Evolutionary conservation across 495 filamentous ascomycete species (phyloP).

Genomic region (Talaromyces thailandensis): DNA sequence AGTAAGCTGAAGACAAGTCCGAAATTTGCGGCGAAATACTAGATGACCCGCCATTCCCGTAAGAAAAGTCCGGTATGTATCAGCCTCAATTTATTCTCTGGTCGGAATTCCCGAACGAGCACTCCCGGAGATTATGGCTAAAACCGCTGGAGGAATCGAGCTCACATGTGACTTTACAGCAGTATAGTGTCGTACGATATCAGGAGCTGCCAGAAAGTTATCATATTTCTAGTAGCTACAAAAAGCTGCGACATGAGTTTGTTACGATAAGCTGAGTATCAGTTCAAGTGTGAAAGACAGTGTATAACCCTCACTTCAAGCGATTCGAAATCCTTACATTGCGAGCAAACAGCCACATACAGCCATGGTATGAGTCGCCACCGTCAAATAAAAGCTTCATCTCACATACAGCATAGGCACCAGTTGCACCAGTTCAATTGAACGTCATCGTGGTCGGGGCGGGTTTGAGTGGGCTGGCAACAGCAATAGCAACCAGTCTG

Average conservation of each 20-base stretch:
- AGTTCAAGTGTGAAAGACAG: background rate
- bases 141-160: background rate
- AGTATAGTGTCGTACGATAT: background rate
- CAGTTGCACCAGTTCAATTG: background rate
- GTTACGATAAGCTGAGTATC: background rate
- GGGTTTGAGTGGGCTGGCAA: conserved; percentile 53
- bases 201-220: background rate
- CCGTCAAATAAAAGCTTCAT: background rate
- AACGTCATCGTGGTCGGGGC: conserved; percentile 8
- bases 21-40: background rate
- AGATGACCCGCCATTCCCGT: background rate
- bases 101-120: background rate
- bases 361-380: background rate
- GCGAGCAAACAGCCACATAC: too few species aligned
- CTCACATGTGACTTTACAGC: too few species aligned
- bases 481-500: conserved; percentile 51
- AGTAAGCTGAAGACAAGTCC: background rate
- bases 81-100: background rate
- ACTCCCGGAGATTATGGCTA: background rate
- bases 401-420: background rate
- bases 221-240: background rate
- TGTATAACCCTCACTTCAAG: background rate
- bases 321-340: background rate
- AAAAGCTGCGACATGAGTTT: background rate
- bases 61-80: background rate